These are phyloP conservation scores for Fomitopsis serialis DNA, from an alignment of 768 basidiomycete species.

Conservation along the genomic window DNA sequence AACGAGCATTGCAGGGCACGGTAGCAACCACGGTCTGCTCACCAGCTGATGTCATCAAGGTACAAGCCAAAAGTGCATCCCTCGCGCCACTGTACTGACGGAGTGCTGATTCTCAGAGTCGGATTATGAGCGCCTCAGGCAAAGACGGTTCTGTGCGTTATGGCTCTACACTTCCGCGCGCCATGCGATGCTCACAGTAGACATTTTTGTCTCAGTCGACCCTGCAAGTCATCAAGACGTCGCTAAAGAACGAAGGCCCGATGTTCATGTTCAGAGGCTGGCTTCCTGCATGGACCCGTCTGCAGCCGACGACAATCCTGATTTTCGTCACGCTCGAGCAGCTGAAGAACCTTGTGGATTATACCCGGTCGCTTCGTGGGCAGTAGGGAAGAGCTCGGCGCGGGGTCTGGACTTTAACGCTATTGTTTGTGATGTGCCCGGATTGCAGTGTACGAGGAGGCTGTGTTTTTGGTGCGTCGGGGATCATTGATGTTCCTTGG, in stretches of 20 bases:
- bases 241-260: constrained; percentile 68
- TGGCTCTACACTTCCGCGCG: neutral
- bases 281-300: constrained; percentile 81
- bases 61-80: constrained; percentile 15
- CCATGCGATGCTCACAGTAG: neutral
- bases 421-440: too few relatives aligned
- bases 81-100: neutral
- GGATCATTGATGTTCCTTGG: too few relatives aligned
- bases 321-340: constrained; percentile 86
- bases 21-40: constrained; percentile 88
- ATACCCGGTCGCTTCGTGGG: constrained; percentile 25
- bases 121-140: constrained; percentile 87
- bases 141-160: constrained; percentile 38
- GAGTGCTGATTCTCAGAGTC: constrained; percentile 38
- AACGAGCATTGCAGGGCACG: constrained; percentile 49
- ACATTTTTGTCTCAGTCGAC: constrained; percentile 47
- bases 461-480: too few relatives aligned
- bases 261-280: constrained; percentile 95
- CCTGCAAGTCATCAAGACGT: constrained; percentile 58
- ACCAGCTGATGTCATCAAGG: constrained; percentile 83
- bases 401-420: too few relatives aligned
- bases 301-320: constrained; percentile 84
- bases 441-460: too few relatives aligned
- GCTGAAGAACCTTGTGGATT: constrained; percentile 68
- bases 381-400: neutral